Evolutionary conservation across 768 basidiomycete genomes (phyloP).

Genomic region (Amanita inopinata): DNA sequence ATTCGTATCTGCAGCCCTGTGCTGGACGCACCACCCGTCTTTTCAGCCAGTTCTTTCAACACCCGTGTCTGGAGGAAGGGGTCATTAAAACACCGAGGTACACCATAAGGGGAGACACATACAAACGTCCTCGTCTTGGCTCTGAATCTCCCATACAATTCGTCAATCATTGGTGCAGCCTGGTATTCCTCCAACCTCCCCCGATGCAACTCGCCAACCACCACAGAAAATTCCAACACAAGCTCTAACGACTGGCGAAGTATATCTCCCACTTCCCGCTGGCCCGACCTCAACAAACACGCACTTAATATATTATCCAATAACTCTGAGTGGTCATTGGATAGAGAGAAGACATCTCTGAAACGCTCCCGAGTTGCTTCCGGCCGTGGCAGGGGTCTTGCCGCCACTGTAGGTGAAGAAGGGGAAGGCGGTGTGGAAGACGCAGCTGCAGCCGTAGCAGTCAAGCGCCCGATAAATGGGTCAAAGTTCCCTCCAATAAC

Average conservation of each 20-base stretch:
- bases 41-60: slow-evolving; percentile 48
- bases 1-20: slow-evolving; percentile 12
- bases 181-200: slow-evolving; percentile 52
- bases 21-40: slow-evolving; percentile 21
- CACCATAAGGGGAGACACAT: slow-evolving; percentile 16
- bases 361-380: slow-evolving; percentile 25
- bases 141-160: slow-evolving; percentile 43
- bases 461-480: slow-evolving; percentile 44
- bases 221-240: slow-evolving; percentile 56
- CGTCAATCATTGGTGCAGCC: slow-evolving; percentile 47
- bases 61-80: slow-evolving; percentile 36
- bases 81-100: neutral
- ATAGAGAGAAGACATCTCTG: slow-evolving; percentile 67
- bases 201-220: slow-evolving; percentile 50
- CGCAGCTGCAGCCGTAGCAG: slow-evolving; percentile 14
- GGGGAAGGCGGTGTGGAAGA: neutral
- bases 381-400: slow-evolving; percentile 1
- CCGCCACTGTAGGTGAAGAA: slow-evolving; percentile 2
- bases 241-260: slow-evolving; percentile 54
- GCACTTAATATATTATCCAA: slow-evolving; percentile 71
- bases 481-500: slow-evolving; percentile 74
- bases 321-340: slow-evolving; percentile 53
- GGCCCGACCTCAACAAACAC: slow-evolving; percentile 61
- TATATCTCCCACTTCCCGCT: slow-evolving; percentile 55
- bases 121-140: slow-evolving; percentile 51